Evolutionary conservation across 768 basidiomycete species (phyloP), one percentile per base, ranked within the genome.

Genomic region (Boletus rufocinnamomeus): DNA sequence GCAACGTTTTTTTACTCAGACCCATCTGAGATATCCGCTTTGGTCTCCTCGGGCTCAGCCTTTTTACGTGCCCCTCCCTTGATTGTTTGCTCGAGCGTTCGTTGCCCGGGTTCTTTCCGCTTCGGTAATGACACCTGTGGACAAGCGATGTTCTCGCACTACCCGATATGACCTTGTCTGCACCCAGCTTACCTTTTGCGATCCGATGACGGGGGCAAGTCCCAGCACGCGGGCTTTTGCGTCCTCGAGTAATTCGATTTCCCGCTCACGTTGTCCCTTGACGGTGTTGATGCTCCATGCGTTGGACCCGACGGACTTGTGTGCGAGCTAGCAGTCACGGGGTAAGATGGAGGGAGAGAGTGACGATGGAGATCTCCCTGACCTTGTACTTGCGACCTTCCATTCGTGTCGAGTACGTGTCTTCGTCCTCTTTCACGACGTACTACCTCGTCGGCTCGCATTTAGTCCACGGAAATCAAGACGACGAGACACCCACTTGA

Each of bases 351-450:
- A 6, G 9, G 10, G 32, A 37, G n/a, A 23, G 27, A 38, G 4
- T 21, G 6, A 28, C 8, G 16, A 17, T 25, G 17, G 17, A 0
- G 19, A 14, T 17, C 27, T 48, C 17, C 21, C 32, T 6, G 30
- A 46, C 64, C 54, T 66, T 57, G 54, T 61, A 57, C 27, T 54
- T 49, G 54, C 21, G 38, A n/a, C 61, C 64, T 40, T 66, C 23
- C 52, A 59, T 63, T 14, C 47, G 44, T 21, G 28, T 47, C 53
- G 43, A 38, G 50, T 49, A 59, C 37, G 53, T 52, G 41, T 56
- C 58, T 28, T 56, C 10, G 54, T 66, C 61, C 35, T 63, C 56
- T 41, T 60, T 56, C 38, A 59, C 51, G 49, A 66, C 57, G 13
- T 50, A 57, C 57, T 43, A 25, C 25, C 25, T 19, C 38, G 28